Conservation (phyloP, 805 yeast species). For the Ogataea paradorogensis region DNA sequence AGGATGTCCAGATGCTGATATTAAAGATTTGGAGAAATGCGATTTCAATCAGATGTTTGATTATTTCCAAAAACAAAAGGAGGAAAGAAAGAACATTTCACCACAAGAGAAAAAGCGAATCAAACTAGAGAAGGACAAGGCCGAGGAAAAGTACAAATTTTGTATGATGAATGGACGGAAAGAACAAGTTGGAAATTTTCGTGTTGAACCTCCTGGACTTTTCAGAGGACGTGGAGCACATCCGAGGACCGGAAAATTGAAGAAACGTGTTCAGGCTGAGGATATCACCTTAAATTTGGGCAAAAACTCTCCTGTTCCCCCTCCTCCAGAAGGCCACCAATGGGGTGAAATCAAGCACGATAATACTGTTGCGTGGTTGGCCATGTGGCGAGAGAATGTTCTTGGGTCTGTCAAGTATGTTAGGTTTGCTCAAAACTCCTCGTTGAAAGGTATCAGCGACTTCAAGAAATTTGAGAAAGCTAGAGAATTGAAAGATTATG, state of each 20-base stretch:
- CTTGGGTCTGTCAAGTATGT: slow-evolving; percentile 83
- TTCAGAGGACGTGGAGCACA: slow-evolving; percentile 97
- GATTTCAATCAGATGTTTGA: slow-evolving; percentile 76
- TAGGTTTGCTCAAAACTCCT: slow-evolving; percentile 84
- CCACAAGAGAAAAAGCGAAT: slow-evolving; percentile 72
- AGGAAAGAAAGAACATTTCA: slow-evolving; percentile 66
- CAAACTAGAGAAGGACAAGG: slow-evolving; percentile 67
- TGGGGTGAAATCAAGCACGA: slow-evolving; percentile 94
- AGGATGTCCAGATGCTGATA: slow-evolving; percentile 51
- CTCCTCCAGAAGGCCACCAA: slow-evolving; percentile 78
- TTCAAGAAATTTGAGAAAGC: slow-evolving; percentile 92
- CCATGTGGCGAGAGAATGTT: slow-evolving; percentile 95
- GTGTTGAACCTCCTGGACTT: slow-evolving; percentile 94
- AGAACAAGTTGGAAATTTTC: slow-evolving; percentile 90
- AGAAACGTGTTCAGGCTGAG: slow-evolving; percentile 84
- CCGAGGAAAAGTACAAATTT: slow-evolving; percentile 77
- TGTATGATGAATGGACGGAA: slow-evolving; percentile 83
- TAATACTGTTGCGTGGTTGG: slow-evolving; percentile 90
- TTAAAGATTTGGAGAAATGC: slow-evolving; percentile 61
- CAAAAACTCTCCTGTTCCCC: slow-evolving; percentile 67
- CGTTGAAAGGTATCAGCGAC: slow-evolving; percentile 88
- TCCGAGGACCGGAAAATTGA: slow-evolving; percentile 91
- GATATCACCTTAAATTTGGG: slow-evolving; percentile 84
- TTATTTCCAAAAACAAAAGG: slow-evolving; percentile 65
- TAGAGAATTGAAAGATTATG: slow-evolving; percentile 71